Evolutionary conservation across 192 early-diverging fungal species (phyloP), one percentile per base, ranked within the genome.

Genomic region (Dispira simplex): DNA sequence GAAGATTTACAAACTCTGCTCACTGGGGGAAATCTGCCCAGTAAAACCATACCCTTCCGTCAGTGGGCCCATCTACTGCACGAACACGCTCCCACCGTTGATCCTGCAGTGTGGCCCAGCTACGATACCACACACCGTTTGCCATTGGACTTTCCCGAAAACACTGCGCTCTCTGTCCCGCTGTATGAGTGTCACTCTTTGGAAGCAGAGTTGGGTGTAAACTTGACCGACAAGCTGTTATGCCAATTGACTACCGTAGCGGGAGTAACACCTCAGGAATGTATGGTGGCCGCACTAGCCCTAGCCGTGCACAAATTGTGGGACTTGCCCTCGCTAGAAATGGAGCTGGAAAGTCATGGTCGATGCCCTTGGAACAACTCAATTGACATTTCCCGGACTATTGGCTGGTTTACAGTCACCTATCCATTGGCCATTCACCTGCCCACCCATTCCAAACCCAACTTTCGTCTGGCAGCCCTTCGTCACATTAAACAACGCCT

Each of bases 361-460:
- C 59, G 59, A 20, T 45, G 46, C 59, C 59, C 59, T 16, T 62
- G 59, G 59, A 20, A 32, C 16, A 25, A 62, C 44, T n/a, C 14
- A n/a, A 32, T 62, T 14, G 59, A 62, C 26, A 18, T 62, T 14
- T 62, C 59, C 39, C 59, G 59, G n/a, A 62, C 59, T 11, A 20
- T 72, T 5, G 71, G 71, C 62, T 72, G 71, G 71, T 72, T 72
- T 55, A 71, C 70, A 32, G 25, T 56, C 25, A 66, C 58, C n/a
- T 63, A 53, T 18, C 64, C 64, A 11, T 25, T 69, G 5, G 1
- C 16, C 0, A 39, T 48, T n/a, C 45, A 60, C 21, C 48, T 32
- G 10, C 4, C 18, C n/a, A 20, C 10, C 0, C 54, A 14, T 2
- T 58, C 39, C 44, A 25, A 23, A 9, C 32, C 6, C 32, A 46